Evolutionary conservation across 2,329 filamentous ascomycete genomes (phyloP).

Genomic region (Aspergillus oerlinghausenensis): DNA sequence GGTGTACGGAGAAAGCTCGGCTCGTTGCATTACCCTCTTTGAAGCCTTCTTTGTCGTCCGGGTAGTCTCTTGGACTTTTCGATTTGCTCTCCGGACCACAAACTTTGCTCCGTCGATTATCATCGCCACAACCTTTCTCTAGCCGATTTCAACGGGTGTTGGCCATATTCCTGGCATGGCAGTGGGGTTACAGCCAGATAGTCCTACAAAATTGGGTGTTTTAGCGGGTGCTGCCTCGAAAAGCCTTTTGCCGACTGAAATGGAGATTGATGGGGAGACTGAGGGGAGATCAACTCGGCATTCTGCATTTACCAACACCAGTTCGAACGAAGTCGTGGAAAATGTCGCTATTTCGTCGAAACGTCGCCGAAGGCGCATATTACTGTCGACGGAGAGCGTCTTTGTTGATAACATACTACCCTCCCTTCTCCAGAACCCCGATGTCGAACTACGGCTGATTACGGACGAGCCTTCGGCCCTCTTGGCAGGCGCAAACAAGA

Average conservation of each 20-base stretch:
- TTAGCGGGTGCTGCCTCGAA: slow-evolving; percentile 10
- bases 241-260: slow-evolving; percentile 15
- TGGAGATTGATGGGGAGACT: slow-evolving; percentile 23
- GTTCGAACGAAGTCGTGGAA: not conserved
- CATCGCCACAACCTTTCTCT: not conserved
- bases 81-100: not conserved
- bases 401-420: slow-evolving; percentile 38
- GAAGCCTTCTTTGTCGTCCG: not conserved
- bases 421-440: slow-evolving; percentile 33
- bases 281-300: slow-evolving; percentile 15
- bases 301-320: not conserved
- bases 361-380: slow-evolving; percentile 25
- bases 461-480: slow-evolving; percentile 37
- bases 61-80: not conserved
- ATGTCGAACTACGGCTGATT: slow-evolving; percentile 40
- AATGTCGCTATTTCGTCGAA: slow-evolving; percentile 1
- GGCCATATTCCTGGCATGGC: slow-evolving; percentile 13
- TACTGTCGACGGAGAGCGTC: slow-evolving; percentile 37
- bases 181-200: slow-evolving; percentile 13
- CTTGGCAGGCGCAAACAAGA: slow-evolving; percentile 34
- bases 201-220: not conserved
- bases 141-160: not conserved
- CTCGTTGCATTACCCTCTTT: not conserved
- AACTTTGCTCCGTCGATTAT: not conserved
- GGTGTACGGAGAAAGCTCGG: not conserved